phyloP scores from a whole-genome alignment of 176 grass and related monocot genomes.

The Typha latifolia region DNA sequence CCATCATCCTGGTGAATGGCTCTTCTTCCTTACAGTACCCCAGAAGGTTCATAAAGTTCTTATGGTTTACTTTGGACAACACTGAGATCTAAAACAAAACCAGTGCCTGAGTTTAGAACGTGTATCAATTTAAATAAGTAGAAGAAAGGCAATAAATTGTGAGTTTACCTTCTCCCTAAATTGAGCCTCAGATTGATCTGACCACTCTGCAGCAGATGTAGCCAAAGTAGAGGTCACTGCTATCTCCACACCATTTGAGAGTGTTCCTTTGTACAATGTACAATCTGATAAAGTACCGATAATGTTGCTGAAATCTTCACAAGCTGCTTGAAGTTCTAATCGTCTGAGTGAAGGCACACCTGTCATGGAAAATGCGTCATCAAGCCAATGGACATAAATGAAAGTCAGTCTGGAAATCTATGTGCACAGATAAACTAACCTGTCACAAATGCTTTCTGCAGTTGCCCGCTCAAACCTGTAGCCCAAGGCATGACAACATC shows the following conservation, averaged over 20 bases:
- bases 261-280: constrained; percentile 79
- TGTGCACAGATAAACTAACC: constrained; percentile 26
- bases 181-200: constrained; percentile 38
- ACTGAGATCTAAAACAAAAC: constrained; percentile 39
- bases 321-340: constrained; percentile 59
- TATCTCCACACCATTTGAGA: constrained; percentile 77
- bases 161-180: constrained; percentile 63
- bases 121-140: neutral
- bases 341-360: constrained; percentile 49
- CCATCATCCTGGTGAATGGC: constrained; percentile 75
- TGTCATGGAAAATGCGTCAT: constrained; percentile 7
- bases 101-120: constrained; percentile 9
- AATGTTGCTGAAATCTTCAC: constrained; percentile 90
- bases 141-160: constrained; percentile 3
- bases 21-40: constrained; percentile 89
- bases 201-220: constrained; percentile 40
- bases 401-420: constrained; percentile 1
- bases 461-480: constrained; percentile 36
- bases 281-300: constrained; percentile 44
- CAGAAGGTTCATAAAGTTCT: constrained; percentile 84
- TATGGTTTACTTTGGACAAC: constrained; percentile 59
- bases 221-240: constrained; percentile 49
- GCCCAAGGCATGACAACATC: constrained; percentile 58
- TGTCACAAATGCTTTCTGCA: constrained; percentile 41
- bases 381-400: constrained; percentile 5